phyloP scores from a whole-genome alignment of 2,329 filamentous ascomycete genomes.

The Fonsecaea pugnacius region DNA sequence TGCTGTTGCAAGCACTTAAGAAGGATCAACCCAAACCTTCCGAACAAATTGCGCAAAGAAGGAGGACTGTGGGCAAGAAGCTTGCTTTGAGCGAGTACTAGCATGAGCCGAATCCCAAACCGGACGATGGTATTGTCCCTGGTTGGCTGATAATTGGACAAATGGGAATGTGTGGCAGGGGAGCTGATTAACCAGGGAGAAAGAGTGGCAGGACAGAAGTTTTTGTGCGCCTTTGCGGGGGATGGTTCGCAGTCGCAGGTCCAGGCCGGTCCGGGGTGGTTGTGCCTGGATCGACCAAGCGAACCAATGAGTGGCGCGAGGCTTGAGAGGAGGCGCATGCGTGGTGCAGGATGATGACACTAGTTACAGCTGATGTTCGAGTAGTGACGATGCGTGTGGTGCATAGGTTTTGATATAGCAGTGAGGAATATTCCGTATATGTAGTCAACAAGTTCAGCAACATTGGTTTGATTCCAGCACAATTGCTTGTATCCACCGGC shows the following conservation, averaged over 20 bases:
- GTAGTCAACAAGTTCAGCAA: conserved; percentile 1
- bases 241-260: conserved; percentile 26
- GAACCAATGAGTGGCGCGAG: conserved; percentile 26
- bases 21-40: conserved; percentile 45
- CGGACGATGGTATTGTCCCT: conserved; percentile 9
- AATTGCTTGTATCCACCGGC: background rate
- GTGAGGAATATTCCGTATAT: background rate
- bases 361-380: background rate
- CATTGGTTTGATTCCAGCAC: background rate
- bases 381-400: background rate
- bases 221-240: conserved; percentile 9
- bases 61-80: conserved; percentile 54
- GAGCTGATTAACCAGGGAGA: conserved; percentile 17
- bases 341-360: conserved; percentile 11
- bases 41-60: conserved; percentile 38
- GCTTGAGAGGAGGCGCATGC: background rate
- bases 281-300: conserved; percentile 31
- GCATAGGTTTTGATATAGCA: conserved; percentile 1
- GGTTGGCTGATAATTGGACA: conserved; percentile 17
- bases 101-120: background rate
- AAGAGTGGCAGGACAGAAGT: background rate
- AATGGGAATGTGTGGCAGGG: conserved; percentile 19
- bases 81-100: conserved; percentile 54
- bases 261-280: conserved; percentile 18
- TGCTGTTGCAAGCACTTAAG: conserved; percentile 71